These are phyloP conservation scores for Euphrasia confusa DNA, from an alignment of 257 asterid genomes.

Conservation along the genomic window DNA sequence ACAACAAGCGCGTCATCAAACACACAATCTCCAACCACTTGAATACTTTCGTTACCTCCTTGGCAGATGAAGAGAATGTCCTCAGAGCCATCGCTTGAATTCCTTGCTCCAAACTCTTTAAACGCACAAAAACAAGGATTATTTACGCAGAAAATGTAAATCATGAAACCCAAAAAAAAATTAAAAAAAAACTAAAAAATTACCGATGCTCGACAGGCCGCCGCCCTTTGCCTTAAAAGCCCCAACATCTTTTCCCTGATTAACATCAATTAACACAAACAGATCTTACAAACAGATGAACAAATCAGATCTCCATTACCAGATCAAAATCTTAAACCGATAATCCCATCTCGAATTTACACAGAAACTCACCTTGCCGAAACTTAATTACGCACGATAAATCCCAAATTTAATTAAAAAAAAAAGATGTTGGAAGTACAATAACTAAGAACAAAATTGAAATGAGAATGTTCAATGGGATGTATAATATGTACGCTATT, in stretches of 20 bases:
- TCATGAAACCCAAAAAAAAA: constrained; percentile 8
- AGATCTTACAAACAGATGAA: constrained; percentile 7
- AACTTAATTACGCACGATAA: neutral
- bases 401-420: neutral
- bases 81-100: constrained; percentile 50
- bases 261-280: constrained; percentile 18
- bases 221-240: constrained; percentile 41
- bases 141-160: constrained; percentile 16
- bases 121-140: neutral
- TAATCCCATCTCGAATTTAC: constrained; percentile 4
- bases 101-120: constrained; percentile 48
- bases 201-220: constrained; percentile 48
- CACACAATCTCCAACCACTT: neutral
- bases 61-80: constrained; percentile 61
- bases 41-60: constrained; percentile 44
- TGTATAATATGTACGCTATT: too few relatives aligned
- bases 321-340: constrained; percentile 27
- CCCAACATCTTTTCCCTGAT: constrained; percentile 43
- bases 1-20: constrained; percentile 7
- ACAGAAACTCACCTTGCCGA: neutral
- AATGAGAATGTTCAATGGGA: too few relatives aligned
- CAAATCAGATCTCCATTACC: neutral
- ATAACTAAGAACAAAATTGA: too few relatives aligned
- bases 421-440: neutral
- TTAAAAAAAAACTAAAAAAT: neutral